Conservation (phyloP, 2,329 filamentous ascomycete genomes). For the Raffaelea ambrosiae region DNA sequence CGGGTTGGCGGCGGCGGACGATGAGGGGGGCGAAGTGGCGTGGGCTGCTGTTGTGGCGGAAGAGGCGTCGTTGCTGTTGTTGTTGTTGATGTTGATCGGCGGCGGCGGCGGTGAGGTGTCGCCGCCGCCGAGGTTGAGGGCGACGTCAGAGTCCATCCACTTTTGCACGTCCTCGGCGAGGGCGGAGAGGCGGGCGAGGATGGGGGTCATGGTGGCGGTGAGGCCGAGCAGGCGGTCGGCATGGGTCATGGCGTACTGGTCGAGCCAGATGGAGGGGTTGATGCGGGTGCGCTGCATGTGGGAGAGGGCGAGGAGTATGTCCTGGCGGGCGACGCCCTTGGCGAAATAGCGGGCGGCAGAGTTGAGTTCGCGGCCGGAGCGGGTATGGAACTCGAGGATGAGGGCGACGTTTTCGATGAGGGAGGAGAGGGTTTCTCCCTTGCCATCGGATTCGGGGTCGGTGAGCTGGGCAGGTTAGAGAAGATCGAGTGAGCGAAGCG, state of each 20-base stretch:
- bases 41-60: not conserved
- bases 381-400: slow-evolving; percentile 9
- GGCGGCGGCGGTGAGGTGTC: too few relatives aligned
- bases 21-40: too few relatives aligned
- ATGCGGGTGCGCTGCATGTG: slow-evolving; percentile 11
- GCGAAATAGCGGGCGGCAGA: slow-evolving; percentile 10
- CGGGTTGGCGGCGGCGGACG: not conserved
- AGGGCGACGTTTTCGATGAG: slow-evolving; percentile 12
- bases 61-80: not conserved
- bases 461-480: slow-evolving; percentile 5
- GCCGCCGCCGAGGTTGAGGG: not conserved
- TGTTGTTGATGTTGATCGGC: not conserved
- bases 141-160: not conserved
- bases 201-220: slow-evolving; percentile 8
- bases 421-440: slow-evolving; percentile 7
- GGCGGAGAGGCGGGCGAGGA: slow-evolving; percentile 7
- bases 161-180: slow-evolving; percentile 11
- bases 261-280: slow-evolving; percentile 10
- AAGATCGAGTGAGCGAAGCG: not conserved
- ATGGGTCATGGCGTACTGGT: slow-evolving; percentile 8
- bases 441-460: slow-evolving; percentile 10
- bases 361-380: slow-evolving; percentile 7
- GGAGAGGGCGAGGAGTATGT: slow-evolving; percentile 9
- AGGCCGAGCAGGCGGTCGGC: slow-evolving; percentile 11
- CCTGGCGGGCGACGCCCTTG: slow-evolving; percentile 11